Percentiles rank a stretch among this genome's conserved stretches.
These are phyloP conservation scores for Suillus subaureus DNA, from an alignment of 768 basidiomycete species.

Conservation along the genomic window DNA sequence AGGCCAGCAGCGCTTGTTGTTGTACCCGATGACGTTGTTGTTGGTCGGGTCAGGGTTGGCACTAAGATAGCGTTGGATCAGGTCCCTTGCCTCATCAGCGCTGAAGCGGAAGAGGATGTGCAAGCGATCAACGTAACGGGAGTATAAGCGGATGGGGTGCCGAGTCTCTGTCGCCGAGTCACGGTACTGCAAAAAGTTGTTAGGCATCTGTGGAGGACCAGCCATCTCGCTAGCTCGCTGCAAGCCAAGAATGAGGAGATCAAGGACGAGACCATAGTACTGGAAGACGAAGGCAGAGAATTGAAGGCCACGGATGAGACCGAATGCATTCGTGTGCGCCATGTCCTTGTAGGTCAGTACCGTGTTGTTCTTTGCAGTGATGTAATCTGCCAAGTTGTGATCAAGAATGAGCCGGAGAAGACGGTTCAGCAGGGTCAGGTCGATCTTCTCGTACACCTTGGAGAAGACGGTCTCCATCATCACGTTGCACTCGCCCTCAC, in stretches of 20 bases:
- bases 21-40: slow-evolving; percentile 98
- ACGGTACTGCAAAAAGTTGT: slow-evolving; percentile 97
- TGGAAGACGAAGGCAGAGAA: slow-evolving; percentile 99
- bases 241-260: slow-evolving; percentile 94
- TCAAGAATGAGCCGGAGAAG: slow-evolving; percentile 95
- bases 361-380: slow-evolving; percentile 98
- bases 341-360: slow-evolving; percentile 96
- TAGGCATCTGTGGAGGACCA: slow-evolving; percentile 95
- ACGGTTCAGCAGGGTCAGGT: slow-evolving; percentile 93
- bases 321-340: slow-evolving; percentile 97
- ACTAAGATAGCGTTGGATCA: slow-evolving; percentile 96
- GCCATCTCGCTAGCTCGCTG: slow-evolving; percentile 99
- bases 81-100: slow-evolving; percentile 94
- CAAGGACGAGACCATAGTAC: slow-evolving; percentile 94
- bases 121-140: slow-evolving; percentile 92
- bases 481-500: slow-evolving; percentile 96
- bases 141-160: slow-evolving; percentile 97
- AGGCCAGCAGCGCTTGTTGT: slow-evolving; percentile 99
- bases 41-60: slow-evolving; percentile 99
- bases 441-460: slow-evolving; percentile 99
- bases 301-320: slow-evolving; percentile 95
- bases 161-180: slow-evolving; percentile 94
- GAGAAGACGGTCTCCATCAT: slow-evolving; percentile 99
- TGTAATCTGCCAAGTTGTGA: slow-evolving; percentile 98
- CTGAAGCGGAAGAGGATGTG: slow-evolving; percentile 98